A percentile compares a stretch with the other conserved stretches of the same genome.
Evolutionary conservation across 2,329 filamentous ascomycete species (phyloP).

Genomic region (Penicillium frequentans): DNA sequence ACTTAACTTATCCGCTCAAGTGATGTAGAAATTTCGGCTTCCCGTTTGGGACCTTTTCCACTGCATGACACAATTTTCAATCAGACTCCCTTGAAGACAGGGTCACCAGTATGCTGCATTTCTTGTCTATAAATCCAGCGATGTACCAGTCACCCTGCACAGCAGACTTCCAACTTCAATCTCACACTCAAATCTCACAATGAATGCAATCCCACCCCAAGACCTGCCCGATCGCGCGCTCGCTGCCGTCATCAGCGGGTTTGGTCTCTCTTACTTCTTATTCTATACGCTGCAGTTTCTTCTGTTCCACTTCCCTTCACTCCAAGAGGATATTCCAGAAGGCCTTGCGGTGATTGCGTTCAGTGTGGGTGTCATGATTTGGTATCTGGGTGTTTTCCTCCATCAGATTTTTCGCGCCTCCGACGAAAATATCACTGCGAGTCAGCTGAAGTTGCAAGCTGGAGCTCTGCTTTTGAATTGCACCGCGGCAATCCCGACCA

Average conservation of each 20-base stretch:
- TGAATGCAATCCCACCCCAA: too few relatives aligned
- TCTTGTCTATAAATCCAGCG: too few relatives aligned
- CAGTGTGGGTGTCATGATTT: neutral
- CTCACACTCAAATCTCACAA: too few relatives aligned
- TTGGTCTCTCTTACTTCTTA: neutral
- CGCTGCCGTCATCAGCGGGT: neutral
- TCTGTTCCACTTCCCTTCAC: neutral
- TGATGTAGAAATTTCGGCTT: too few relatives aligned
- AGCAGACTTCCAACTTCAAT: too few relatives aligned
- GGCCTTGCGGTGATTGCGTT: neutral
- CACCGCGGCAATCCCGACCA: neutral
- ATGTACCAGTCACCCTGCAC: too few relatives aligned
- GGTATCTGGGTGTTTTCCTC: neutral
- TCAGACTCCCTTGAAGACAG: too few relatives aligned
- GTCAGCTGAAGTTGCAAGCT: neutral
- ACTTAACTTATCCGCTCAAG: too few relatives aligned
- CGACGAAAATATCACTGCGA: neutral
- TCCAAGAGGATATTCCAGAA: neutral
- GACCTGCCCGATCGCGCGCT: too few relatives aligned
- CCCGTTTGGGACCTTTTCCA: too few relatives aligned
- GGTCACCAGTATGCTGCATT: too few relatives aligned
- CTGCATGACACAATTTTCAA: too few relatives aligned
- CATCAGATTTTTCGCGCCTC: neutral
- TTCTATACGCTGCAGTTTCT: neutral
- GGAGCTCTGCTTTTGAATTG: neutral